These are phyloP conservation scores for Dissophora globulifera DNA, from an alignment of 192 early-diverging fungal species.

Conservation along the genomic window DNA sequence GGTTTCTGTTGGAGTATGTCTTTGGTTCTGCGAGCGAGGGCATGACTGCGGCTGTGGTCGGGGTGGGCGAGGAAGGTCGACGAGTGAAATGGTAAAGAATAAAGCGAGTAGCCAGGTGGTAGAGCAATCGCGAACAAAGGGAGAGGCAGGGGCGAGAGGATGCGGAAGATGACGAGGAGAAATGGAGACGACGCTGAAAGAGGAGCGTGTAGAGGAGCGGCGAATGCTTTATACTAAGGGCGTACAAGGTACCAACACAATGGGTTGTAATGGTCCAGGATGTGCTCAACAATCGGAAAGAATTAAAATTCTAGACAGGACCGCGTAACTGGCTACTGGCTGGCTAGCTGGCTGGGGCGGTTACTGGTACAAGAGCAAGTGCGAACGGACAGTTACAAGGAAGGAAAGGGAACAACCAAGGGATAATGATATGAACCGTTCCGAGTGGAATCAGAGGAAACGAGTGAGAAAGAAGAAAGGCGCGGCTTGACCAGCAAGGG, in stretches of 20 bases:
- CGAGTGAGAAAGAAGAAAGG: no score
- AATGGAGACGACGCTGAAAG: not conserved
- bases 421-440: conserved; percentile 49
- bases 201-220: not conserved
- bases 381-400: not conserved
- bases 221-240: not conserved
- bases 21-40: conserved; percentile 48
- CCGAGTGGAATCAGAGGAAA: conserved; percentile 36
- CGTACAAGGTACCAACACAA: not conserved
- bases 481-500: not conserved
- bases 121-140: not conserved
- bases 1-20: conserved; percentile 46
- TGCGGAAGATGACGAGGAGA: not conserved
- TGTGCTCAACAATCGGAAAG: conserved; percentile 21
- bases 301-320: conserved; percentile 56
- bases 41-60: conserved; percentile 10
- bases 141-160: not conserved
- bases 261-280: not conserved
- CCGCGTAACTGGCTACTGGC: conserved; percentile 11
- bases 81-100: not conserved
- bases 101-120: not conserved
- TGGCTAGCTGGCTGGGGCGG: not conserved
- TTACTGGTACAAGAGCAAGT: no score
- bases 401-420: not conserved
- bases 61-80: not conserved